A percentile compares a stretch with the other conserved stretches of the same genome.
These are phyloP conservation scores for Tulasnella sp. DNA, from an alignment of 768 basidiomycete genomes.

Conservation along the genomic window DNA sequence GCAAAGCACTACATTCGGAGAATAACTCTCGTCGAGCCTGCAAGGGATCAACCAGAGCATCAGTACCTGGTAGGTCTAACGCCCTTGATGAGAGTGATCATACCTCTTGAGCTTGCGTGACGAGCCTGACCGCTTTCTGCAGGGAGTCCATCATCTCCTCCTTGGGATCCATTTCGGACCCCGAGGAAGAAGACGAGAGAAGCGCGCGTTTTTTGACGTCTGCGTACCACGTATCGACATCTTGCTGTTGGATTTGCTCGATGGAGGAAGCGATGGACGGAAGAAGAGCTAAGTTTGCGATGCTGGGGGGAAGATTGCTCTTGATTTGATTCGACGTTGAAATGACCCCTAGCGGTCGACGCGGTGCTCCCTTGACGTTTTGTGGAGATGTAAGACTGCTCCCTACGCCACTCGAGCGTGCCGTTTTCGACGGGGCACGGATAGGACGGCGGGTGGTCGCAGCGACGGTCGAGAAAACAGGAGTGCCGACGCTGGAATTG, in stretches of 20 bases:
- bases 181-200: background rate
- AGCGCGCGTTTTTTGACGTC: background rate
- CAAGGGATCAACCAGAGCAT: background rate
- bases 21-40: background rate
- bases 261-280: background rate
- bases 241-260: background rate
- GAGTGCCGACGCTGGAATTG: background rate
- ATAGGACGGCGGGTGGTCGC: background rate
- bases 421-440: background rate
- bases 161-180: background rate
- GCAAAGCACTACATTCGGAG: background rate
- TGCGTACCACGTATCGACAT: conserved; percentile 4
- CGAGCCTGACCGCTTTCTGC: conserved; percentile 9
- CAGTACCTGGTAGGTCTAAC: background rate
- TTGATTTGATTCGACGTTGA: background rate
- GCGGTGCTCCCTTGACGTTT: background rate
- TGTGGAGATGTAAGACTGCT: background rate
- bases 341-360: background rate
- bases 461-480: background rate
- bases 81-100: background rate
- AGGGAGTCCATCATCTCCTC: background rate
- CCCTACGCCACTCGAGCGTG: background rate
- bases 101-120: conserved; percentile 11
- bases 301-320: background rate
- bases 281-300: background rate